Base-by-base conservation (phyloP, 225 moss, liverwort and hornwort genomes). In the Bryoerythrophyllum caledonicum region DNA sequence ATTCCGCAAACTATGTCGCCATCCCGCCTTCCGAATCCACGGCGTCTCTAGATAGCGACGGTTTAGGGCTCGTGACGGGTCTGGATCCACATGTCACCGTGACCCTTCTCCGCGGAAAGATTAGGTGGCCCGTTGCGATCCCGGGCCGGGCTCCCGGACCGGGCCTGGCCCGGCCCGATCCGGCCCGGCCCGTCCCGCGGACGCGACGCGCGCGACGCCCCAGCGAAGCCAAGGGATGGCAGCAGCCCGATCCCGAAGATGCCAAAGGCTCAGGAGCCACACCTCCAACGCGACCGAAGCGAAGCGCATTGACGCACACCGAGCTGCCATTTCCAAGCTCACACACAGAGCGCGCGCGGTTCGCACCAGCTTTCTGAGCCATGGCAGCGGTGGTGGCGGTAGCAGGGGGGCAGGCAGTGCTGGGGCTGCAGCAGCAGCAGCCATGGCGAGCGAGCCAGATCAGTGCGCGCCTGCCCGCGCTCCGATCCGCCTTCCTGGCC, bases 401-500 rank as follows among this genome's bases (percentile, higher is more conserved):
- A 49, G 19, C 48, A 19, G 17, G 17, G 54, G 23, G 54, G 54
- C 54, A 6, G 26, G 24, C 58, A 25, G 58, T 58, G 44, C 65
- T 44, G 75, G 83, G 79, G 81, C 85, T 69, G 76, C 80, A 71
- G 66, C 74, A 46, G 76, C 79, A 16, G 67, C 76, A 35, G 74
- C 71, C 2, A 55, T 71, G 38, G 51, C 21, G 68, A 81, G 71
- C 23, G 8, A 61, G 82, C 72, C 89, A 84, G 86, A 84, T 89
- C 51, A 79, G 79, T 55, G 89, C 77, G 9, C 76, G 72, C 64
- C 14, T 83, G 61, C 89, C 89, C 10, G 62, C 52, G 23, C 46
- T 88, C 25, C 82, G 84, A 82, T 89, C 89, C 20, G 65, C 80
- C 25, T 86, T 89, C 57, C 77, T 89, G 14, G 68, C 86, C 48